phyloP scores from a whole-genome alignment of 495 filamentous ascomycete species.

The Aspergillus nanangensis region DNA sequence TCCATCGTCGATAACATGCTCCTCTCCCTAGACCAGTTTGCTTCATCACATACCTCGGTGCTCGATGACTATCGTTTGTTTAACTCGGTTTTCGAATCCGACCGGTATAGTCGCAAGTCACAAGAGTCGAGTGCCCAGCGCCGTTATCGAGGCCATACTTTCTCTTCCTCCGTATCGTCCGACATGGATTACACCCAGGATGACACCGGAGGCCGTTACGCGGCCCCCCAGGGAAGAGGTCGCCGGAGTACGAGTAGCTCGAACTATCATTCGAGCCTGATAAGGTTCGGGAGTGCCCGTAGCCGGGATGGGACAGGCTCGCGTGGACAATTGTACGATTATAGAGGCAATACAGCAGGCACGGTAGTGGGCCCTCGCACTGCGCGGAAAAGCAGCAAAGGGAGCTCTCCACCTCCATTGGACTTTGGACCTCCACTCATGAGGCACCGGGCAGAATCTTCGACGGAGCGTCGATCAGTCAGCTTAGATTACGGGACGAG shows the following conservation, averaged over 20 bases:
- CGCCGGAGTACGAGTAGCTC: slow-evolving; percentile 82
- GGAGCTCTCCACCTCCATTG: slow-evolving; percentile 64
- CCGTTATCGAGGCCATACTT: slow-evolving; percentile 56
- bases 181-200: slow-evolving; percentile 69
- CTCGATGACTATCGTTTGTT: slow-evolving; percentile 40
- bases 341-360: slow-evolving; percentile 5
- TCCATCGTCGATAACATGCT: slow-evolving; percentile 93
- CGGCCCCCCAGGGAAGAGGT: slow-evolving; percentile 47
- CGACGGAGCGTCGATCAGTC: slow-evolving; percentile 59
- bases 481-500: slow-evolving; percentile 68
- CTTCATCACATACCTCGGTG: slow-evolving; percentile 41
- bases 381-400: slow-evolving; percentile 65
- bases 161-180: slow-evolving; percentile 68
- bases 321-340: slow-evolving; percentile 23
- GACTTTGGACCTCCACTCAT: slow-evolving; percentile 51
- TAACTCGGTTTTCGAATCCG: slow-evolving; percentile 35
- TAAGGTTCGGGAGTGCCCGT: slow-evolving; percentile 59
- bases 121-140: slow-evolving; percentile 24
- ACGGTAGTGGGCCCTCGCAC: slow-evolving; percentile 12
- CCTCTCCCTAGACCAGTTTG: slow-evolving; percentile 79
- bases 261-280: slow-evolving; percentile 58
- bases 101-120: slow-evolving; percentile 19
- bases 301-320: slow-evolving; percentile 37
- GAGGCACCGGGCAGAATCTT: slow-evolving; percentile 50
- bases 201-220: slow-evolving; percentile 58